Evolutionary conservation across 306 rosid species (phyloP).

Genomic region (Nissolia schottii): DNA sequence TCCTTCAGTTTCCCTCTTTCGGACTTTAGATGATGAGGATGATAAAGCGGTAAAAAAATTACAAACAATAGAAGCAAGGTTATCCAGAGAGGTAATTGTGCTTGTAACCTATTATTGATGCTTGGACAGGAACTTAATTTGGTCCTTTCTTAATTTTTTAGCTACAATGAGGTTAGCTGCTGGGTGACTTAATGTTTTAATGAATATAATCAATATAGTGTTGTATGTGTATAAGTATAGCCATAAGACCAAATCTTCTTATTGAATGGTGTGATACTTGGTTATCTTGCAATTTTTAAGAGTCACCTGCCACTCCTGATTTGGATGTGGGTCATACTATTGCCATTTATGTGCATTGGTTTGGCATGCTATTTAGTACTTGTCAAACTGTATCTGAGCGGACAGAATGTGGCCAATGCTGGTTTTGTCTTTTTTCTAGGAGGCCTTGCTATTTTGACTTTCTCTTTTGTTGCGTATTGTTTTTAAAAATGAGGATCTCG

Average conservation of each 20-base stretch:
- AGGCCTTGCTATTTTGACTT: too few species aligned
- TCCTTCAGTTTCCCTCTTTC: conserved; percentile 87
- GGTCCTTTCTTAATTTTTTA: neutral
- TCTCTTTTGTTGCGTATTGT: too few species aligned
- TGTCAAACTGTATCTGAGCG: neutral
- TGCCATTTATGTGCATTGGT: neutral
- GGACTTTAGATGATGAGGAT: conserved; percentile 63
- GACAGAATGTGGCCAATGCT: too few species aligned
- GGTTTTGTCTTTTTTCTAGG: too few species aligned
- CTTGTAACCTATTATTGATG: neutral
- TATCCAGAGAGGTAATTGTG: conserved; percentile 60
- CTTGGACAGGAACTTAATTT: neutral
- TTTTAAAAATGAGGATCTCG: too few species aligned
- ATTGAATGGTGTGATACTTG: neutral
- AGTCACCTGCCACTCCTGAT: neutral
- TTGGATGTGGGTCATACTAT: neutral
- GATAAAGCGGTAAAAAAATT: conserved; percentile 58
- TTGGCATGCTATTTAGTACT: neutral
- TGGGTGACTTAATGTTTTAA: neutral
- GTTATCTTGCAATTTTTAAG: neutral
- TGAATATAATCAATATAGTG: neutral
- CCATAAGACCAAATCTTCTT: neutral
- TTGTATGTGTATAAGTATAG: neutral
- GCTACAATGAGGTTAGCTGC: neutral
- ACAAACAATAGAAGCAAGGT: conserved; percentile 59